These are phyloP conservation scores for Silene vulgaris DNA, from an alignment of 179 eudicot species.

Conservation along the genomic window DNA sequence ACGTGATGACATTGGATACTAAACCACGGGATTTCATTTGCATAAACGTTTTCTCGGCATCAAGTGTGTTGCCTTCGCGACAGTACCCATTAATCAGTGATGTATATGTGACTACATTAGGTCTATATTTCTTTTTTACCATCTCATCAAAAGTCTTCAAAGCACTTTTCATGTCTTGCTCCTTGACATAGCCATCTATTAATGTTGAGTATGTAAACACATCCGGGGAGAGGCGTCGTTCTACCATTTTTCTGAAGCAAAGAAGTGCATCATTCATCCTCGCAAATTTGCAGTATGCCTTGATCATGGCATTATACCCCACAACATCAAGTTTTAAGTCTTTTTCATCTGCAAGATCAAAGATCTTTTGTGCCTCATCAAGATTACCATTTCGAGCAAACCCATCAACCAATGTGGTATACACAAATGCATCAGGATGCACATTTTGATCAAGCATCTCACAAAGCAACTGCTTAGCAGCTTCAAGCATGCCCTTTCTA, in stretches of 20 bases:
- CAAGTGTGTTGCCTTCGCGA: conserved; percentile 40
- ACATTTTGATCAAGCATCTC: conserved; percentile 78
- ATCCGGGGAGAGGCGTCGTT: conserved; percentile 45
- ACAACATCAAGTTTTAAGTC: conserved; percentile 60
- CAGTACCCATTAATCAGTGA: conserved; percentile 74
- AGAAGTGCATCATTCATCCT: conserved; percentile 60
- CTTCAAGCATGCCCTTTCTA: conserved; percentile 52
- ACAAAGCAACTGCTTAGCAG: conserved; percentile 51
- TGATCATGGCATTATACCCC: conserved; percentile 75
- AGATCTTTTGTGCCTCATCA: conserved; percentile 61
- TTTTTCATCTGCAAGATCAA: conserved; percentile 41
- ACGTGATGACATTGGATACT: conserved; percentile 75
- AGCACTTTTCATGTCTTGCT: conserved; percentile 58
- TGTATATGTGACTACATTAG: conserved; percentile 83
- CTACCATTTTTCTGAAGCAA: conserved; percentile 55
- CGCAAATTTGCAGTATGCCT: conserved; percentile 72
- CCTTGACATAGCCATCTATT: conserved; percentile 76
- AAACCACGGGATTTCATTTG: conserved; percentile 60
- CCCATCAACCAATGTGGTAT: conserved; percentile 73
- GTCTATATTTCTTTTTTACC: conserved; percentile 49
- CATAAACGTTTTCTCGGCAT: conserved; percentile 51
- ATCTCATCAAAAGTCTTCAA: conserved; percentile 45
- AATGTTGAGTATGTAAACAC: conserved; percentile 74
- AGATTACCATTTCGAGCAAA: conserved; percentile 55
- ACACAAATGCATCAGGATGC: conserved; percentile 58